Evolutionary conservation across 306 rosid genomes (phyloP).

Genomic region (Elaeagnus macrophylla): DNA sequence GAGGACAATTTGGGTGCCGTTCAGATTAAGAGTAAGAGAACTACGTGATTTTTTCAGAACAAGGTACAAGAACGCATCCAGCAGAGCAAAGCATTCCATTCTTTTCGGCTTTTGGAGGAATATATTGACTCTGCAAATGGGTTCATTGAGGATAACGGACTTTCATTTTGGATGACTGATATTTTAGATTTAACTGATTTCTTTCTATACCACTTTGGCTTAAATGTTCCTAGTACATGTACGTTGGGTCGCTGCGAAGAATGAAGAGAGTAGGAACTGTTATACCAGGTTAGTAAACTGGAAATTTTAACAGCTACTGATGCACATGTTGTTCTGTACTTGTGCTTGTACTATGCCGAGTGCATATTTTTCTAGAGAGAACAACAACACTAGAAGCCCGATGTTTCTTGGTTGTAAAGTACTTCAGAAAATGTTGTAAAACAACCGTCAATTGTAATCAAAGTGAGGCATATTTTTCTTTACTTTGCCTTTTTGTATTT

Average conservation of each 20-base stretch:
- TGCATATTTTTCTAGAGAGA: constrained; percentile 8
- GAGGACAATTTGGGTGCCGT: constrained; percentile 38
- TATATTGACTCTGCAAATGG: too few relatives aligned
- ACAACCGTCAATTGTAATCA: constrained; percentile 7
- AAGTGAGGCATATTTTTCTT: constrained; percentile 8
- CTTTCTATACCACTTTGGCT: too few relatives aligned
- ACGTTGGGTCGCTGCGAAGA: constrained; percentile 21
- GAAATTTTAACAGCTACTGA: constrained; percentile 10
- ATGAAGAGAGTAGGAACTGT: constrained; percentile 2
- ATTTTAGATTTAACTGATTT: too few relatives aligned
- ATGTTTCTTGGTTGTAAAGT: constrained; percentile 2
- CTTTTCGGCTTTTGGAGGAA: too few relatives aligned
- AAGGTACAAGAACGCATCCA: too few relatives aligned
- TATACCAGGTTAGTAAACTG: background rate
- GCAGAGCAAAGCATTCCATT: too few relatives aligned
- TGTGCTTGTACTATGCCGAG: constrained; percentile 8
- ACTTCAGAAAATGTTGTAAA: background rate
- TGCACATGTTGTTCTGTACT: background rate
- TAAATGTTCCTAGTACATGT: background rate
- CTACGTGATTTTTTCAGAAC: too few relatives aligned
- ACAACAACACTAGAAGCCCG: background rate
- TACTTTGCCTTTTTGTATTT: background rate
- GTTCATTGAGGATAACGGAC: too few relatives aligned
- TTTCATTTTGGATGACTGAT: too few relatives aligned
- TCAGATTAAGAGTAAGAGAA: constrained; percentile 11